Evolutionary conservation across 2,329 filamentous ascomycete species (phyloP).

Genomic region (Fusarium sp.): DNA sequence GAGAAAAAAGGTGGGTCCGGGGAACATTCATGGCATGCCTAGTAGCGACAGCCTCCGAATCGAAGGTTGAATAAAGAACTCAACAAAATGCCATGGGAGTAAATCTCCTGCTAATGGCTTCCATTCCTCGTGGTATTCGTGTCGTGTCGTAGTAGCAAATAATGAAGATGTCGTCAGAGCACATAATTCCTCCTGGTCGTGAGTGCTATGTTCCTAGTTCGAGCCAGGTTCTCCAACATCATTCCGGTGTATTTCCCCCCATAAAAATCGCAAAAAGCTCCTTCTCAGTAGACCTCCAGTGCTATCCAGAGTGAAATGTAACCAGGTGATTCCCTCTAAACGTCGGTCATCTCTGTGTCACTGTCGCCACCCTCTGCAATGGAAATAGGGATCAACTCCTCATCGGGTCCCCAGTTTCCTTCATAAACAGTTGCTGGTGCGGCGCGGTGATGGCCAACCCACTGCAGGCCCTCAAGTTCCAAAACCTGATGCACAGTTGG

Average conservation of each 20-base stretch:
- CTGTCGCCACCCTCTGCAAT: conserved; percentile 46
- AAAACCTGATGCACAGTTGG: conserved; percentile 81
- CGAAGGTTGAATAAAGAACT: conserved; percentile 30
- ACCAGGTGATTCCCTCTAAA: conserved; percentile 49
- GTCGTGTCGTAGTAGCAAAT: conserved; percentile 39
- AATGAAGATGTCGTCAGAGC: conserved; percentile 30
- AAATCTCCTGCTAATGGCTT: conserved; percentile 31
- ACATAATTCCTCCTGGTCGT: conserved; percentile 21
- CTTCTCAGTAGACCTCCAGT: conserved; percentile 31
- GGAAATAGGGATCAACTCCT: conserved; percentile 56
- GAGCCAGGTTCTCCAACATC: conserved; percentile 23
- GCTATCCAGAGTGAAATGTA: conserved; percentile 48
- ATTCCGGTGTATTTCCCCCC: conserved; percentile 29
- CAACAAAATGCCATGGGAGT: conserved; percentile 37
- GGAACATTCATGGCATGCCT: conserved; percentile 18
- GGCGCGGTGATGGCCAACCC: conserved; percentile 79
- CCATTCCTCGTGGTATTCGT: conserved; percentile 45
- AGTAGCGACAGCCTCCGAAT: conserved; percentile 16
- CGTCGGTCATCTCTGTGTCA: conserved; percentile 70
- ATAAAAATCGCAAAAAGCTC: conserved; percentile 36
- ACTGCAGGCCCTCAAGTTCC: conserved; percentile 76
- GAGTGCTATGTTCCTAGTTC: not conserved
- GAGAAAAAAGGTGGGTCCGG: conserved; percentile 14
- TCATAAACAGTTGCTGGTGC: conserved; percentile 96
- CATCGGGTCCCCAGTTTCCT: conserved; percentile 91